These are phyloP conservation scores for Aspergillus sp. DNA, from an alignment of 2,329 filamentous ascomycete genomes.

Conservation along the genomic window DNA sequence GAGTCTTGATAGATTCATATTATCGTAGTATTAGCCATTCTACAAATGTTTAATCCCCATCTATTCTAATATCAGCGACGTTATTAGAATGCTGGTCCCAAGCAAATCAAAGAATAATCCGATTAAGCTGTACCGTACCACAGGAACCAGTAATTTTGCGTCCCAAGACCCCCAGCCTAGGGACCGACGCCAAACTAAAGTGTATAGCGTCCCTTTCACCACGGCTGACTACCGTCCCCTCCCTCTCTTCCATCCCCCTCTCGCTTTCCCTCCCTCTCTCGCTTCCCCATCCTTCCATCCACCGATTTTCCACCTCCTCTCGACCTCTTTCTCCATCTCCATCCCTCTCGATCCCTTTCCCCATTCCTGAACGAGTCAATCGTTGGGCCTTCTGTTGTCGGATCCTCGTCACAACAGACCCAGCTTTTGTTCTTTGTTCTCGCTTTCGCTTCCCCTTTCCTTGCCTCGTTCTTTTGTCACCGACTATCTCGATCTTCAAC, in stretches of 20 bases:
- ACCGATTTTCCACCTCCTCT: neutral
- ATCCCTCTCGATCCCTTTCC: slow-evolving; percentile 1
- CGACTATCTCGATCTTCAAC: neutral
- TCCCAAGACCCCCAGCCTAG: neutral
- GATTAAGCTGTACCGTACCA: neutral
- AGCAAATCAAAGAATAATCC: neutral
- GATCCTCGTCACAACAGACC: neutral
- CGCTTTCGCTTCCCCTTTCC: neutral
- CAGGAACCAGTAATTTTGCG: slow-evolving; percentile 5
- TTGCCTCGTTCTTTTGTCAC: neutral
- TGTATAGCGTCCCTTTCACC: slow-evolving; percentile 8
- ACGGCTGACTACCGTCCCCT: slow-evolving; percentile 8
- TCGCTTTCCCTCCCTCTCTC: slow-evolving; percentile 3
- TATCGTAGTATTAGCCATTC: too few species aligned
- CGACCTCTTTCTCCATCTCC: neutral
- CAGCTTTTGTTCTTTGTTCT: neutral
- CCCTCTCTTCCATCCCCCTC: slow-evolving; percentile 3
- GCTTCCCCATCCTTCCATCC: neutral
- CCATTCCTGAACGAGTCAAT: slow-evolving; percentile 9
- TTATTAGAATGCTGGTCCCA: too few species aligned
- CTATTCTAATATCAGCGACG: too few species aligned
- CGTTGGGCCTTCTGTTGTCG: slow-evolving; percentile 4
- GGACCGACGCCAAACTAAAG: neutral
- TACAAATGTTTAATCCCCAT: too few species aligned
- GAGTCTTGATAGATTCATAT: too few species aligned